Evolutionary conservation across 768 basidiomycete genomes (phyloP).

Genomic region (Heimioporus sp.): DNA sequence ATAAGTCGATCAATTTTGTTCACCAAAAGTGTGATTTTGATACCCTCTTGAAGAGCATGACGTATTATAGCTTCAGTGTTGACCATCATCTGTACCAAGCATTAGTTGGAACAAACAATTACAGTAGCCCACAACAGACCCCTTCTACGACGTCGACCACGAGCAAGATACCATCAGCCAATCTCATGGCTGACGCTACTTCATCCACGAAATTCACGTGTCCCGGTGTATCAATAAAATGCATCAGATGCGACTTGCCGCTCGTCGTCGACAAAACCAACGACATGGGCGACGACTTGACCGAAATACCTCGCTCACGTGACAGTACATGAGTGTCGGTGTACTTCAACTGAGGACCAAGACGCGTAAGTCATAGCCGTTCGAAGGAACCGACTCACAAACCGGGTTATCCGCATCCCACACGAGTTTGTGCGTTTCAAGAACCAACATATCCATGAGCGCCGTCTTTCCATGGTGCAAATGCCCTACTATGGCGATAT

Average conservation of each 20-base stretch:
- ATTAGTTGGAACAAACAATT: conserved; percentile 11
- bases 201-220: conserved; percentile 99
- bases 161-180: conserved; percentile 87
- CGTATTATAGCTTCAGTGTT: conserved; percentile 86
- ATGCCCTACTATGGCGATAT: conserved; percentile 95
- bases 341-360: conserved; percentile 69
- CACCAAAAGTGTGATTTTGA: conserved; percentile 89
- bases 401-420: conserved; percentile 94
- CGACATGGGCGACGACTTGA: conserved; percentile 97
- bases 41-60: conserved; percentile 84
- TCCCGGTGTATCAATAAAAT: conserved; percentile 95
- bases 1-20: conserved; percentile 99
- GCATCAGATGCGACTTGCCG: conserved; percentile 91
- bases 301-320: conserved; percentile 85
- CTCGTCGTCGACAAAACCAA: conserved; percentile 78
- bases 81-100: conserved; percentile 71
- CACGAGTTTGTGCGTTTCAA: conserved; percentile 92
- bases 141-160: conserved; percentile 99
- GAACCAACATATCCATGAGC: conserved; percentile 94
- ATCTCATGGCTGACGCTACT: conserved; percentile 81
- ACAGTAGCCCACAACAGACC: conserved; percentile 45
- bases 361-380: conserved; percentile 21
- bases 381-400: conserved; percentile 28
- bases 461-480: conserved; percentile 98
- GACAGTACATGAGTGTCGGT: conserved; percentile 94